Conservation (phyloP, 106 monocot genomes). For the Dendrobium nobile region DNA sequence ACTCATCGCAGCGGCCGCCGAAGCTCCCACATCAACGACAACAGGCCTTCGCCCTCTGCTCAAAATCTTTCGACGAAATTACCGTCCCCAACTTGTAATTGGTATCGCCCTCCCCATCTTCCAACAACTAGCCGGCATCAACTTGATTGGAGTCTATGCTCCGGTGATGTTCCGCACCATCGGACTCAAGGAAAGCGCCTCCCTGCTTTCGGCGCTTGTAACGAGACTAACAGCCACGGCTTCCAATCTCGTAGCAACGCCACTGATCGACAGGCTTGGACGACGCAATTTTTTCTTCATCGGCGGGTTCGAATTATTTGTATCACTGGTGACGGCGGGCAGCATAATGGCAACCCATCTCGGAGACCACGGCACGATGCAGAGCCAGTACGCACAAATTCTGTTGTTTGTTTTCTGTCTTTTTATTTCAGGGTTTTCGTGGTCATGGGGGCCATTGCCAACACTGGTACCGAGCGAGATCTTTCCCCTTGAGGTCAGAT, state of each 20-base stretch:
- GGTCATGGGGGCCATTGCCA: constrained; percentile 34
- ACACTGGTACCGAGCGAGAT: constrained; percentile 33
- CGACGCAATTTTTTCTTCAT: constrained; percentile 28
- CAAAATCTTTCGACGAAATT: constrained; percentile 5
- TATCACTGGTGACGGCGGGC: constrained; percentile 29
- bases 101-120: constrained; percentile 31
- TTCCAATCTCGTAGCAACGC: not conserved
- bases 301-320: constrained; percentile 38
- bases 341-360: constrained; percentile 18
- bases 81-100: constrained; percentile 42
- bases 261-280: constrained; percentile 25
- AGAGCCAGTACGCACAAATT: constrained; percentile 9
- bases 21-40: not conserved
- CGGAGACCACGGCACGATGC: constrained; percentile 14
- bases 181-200: constrained; percentile 20
- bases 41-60: not conserved
- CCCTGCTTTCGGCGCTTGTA: constrained; percentile 26
- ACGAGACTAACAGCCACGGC: constrained; percentile 13
- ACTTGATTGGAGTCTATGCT: constrained; percentile 26
- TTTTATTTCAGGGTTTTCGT: constrained; percentile 20
- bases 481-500: constrained; percentile 25
- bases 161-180: constrained; percentile 33
- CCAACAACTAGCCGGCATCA: constrained; percentile 39
- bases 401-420: constrained; percentile 9
- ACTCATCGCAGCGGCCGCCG: constrained; percentile 1